Conservation (phyloP, 305 asterid genomes). For the Fraxinus xanthoxyloides region DNA sequence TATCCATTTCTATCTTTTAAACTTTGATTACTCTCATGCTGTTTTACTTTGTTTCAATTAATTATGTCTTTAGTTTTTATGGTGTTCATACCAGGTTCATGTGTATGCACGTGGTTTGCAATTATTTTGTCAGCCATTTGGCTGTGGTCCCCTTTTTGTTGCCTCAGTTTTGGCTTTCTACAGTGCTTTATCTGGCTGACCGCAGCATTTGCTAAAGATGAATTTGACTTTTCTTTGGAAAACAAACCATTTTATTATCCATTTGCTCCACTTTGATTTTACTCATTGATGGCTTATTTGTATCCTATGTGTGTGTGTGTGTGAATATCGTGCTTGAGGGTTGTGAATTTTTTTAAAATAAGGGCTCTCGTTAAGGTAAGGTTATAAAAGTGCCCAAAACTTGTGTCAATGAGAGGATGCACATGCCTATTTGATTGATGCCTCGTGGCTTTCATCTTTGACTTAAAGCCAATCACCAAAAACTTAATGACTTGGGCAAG, state of each 20-base stretch:
- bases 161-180: neutral
- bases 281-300: neutral
- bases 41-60: slow-evolving; percentile 12
- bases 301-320: neutral
- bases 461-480: neutral
- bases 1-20: slow-evolving; percentile 23
- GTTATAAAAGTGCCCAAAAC: too few species aligned
- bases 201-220: neutral
- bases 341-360: too few species aligned
- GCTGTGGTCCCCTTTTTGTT: slow-evolving; percentile 2
- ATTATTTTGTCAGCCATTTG: slow-evolving; percentile 15
- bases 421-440: neutral
- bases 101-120: neutral
- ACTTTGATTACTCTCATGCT: slow-evolving; percentile 16
- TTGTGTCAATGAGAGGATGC: neutral
- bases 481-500: neutral
- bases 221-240: neutral
- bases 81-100: neutral
- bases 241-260: neutral
- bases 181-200: slow-evolving; percentile 12
- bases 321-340: neutral
- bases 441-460: neutral
- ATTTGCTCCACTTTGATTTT: neutral
- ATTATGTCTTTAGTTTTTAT: neutral
- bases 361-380: neutral